Percentiles rank a stretch among this genome's conserved stretches.
phyloP scores from a whole-genome alignment of 1,139 yeast species.

The Ashbya aceris region DNA sequence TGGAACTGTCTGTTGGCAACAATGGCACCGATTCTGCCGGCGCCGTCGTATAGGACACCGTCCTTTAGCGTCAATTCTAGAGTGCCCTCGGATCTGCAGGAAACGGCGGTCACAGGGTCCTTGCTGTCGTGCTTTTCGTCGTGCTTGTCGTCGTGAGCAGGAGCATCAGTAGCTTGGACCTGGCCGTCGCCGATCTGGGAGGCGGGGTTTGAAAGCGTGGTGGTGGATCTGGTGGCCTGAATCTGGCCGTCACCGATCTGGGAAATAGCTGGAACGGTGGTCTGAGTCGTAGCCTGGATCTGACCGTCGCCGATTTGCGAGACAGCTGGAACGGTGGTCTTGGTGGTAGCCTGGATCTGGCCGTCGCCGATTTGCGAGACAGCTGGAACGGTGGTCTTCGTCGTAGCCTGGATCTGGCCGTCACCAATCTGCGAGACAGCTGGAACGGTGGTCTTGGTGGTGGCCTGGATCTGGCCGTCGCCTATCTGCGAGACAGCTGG shows the following conservation, averaged over 20 bases:
- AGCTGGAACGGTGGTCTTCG: slow-evolving; percentile 33
- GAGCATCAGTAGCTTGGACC: slow-evolving; percentile 30
- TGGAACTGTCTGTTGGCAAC: slow-evolving; percentile 84
- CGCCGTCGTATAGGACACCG: slow-evolving; percentile 47
- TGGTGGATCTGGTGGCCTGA: slow-evolving; percentile 39
- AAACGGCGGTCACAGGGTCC: slow-evolving; percentile 32
- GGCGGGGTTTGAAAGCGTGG: slow-evolving; percentile 36
- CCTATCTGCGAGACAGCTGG: slow-evolving; percentile 9
- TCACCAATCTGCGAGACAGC: slow-evolving; percentile 42
- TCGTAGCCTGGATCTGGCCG: slow-evolving; percentile 41
- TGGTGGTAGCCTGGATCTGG: slow-evolving; percentile 42
- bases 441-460: slow-evolving; percentile 32
- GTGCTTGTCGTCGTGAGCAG: slow-evolving; percentile 26
- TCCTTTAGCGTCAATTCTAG: slow-evolving; percentile 46
- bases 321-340: slow-evolving; percentile 34
- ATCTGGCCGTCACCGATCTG: slow-evolving; percentile 51
- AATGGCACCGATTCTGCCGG: slow-evolving; percentile 70
- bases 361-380: slow-evolving; percentile 47
- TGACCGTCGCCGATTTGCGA: slow-evolving; percentile 54
- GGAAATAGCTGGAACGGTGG: slow-evolving; percentile 31
- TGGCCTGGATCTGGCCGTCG: slow-evolving; percentile 12
- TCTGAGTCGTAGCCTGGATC: slow-evolving; percentile 35
- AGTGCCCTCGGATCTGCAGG: slow-evolving; percentile 45
- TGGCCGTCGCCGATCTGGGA: slow-evolving; percentile 56
- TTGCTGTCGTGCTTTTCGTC: slow-evolving; percentile 56